Conservation (phyloP, 306 rosid species). For the Vigna hirtella region DNA sequence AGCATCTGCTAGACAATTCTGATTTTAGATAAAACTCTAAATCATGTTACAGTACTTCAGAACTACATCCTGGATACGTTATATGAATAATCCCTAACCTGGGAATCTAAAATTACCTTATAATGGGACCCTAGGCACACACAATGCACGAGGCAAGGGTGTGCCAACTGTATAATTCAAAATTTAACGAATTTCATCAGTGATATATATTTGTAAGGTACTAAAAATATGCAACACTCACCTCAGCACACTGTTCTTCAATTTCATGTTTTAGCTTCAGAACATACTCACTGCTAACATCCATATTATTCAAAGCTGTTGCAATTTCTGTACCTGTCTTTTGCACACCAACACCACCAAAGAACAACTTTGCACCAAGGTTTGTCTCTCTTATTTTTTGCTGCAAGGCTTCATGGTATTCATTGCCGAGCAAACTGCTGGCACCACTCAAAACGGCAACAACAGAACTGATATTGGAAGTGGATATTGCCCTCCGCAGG, state of each 20-base stretch:
- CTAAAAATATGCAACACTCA: slow-evolving; percentile 47
- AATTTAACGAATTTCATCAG: not conserved
- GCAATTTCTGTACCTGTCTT: slow-evolving; percentile 91
- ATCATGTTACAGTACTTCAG: not conserved
- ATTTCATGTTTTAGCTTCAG: slow-evolving; percentile 88
- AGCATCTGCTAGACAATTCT: too few species aligned
- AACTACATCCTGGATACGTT: slow-evolving; percentile 2
- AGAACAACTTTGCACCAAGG: slow-evolving; percentile 89
- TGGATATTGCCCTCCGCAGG: slow-evolving; percentile 80
- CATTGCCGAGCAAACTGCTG: slow-evolving; percentile 83
- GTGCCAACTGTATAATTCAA: not conserved
- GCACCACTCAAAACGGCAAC: slow-evolving; percentile 90
- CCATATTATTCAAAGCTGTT: slow-evolving; percentile 88
- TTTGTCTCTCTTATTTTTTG: slow-evolving; percentile 88
- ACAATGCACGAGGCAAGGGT: not conserved
- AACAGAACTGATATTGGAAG: slow-evolving; percentile 90
- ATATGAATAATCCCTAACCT: slow-evolving; percentile 10
- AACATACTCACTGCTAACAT: slow-evolving; percentile 88
- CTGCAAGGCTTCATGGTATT: slow-evolving; percentile 88
- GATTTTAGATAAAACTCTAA: not conserved
- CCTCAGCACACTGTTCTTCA: slow-evolving; percentile 95
- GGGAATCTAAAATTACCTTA: slow-evolving; percentile 4
- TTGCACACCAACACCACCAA: slow-evolving; percentile 91
- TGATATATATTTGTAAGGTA: slow-evolving; percentile 19
- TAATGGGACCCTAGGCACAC: not conserved